Conservation (phyloP, 352 stramenopile species). For the Phytophthora litchii region DNA sequence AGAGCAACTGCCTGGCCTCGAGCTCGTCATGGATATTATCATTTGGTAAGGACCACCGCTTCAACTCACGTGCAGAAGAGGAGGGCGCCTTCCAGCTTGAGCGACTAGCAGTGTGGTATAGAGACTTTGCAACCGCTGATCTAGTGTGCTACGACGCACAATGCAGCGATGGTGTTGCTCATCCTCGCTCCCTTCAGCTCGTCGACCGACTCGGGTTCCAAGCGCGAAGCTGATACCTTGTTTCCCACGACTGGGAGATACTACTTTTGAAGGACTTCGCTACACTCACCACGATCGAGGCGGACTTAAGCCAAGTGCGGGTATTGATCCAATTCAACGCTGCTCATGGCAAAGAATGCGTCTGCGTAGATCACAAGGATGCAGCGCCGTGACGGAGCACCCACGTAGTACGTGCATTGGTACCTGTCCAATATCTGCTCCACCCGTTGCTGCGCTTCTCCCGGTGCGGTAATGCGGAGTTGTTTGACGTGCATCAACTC, state of each 20-base stretch:
- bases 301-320: too few relatives aligned
- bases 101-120: slow-evolving; percentile 17
- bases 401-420: not conserved
- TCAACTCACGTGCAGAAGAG: too few relatives aligned
- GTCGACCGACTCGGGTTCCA: not conserved
- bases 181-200: not conserved
- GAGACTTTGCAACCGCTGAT: slow-evolving; percentile 8
- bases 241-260: not conserved
- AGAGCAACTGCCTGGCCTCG: slow-evolving; percentile 8
- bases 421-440: too few relatives aligned
- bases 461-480: slow-evolving; percentile 18
- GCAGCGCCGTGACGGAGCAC: slow-evolving; percentile 1
- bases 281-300: not conserved
- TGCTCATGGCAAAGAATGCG: too few relatives aligned
- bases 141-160: slow-evolving; percentile 3
- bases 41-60: slow-evolving; percentile 6
- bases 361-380: too few relatives aligned
- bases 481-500: slow-evolving; percentile 15
- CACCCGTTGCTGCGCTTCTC: slow-evolving; percentile 7
- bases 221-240: not conserved
- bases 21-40: slow-evolving; percentile 19
- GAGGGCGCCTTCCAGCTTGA: not conserved
- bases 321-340: too few relatives aligned
- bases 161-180: slow-evolving; percentile 16
- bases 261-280: not conserved